Base-by-base conservation (phyloP, 257 asterid species). In the Plantago ovata region DNA sequence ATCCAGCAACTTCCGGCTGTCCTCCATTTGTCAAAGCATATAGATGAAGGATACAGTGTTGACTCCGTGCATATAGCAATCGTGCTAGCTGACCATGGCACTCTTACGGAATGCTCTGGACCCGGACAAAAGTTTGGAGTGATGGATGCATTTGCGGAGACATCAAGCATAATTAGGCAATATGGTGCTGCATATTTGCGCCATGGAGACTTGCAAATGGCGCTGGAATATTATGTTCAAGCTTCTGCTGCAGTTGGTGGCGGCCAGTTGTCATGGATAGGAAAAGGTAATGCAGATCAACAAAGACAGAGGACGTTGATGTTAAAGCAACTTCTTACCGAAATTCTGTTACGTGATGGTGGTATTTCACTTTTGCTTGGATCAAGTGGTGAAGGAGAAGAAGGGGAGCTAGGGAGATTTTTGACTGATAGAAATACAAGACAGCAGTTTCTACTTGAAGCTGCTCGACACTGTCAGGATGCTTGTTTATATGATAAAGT, bases 231-330 rank as follows among this genome's bases (percentile, higher is more conserved):
- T 75, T 93, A 84, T 76, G 96, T 75, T 41, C 95, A 92, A 74
- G 95, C 98, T 69, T 94, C 96, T 56, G 96, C 98, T 46, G 87
- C 95, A 43, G 85, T 84, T 57, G 98, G 95, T 51, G 98, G 97
- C 61, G 98, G 98, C 43, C 85, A 78, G 56, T 66, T 82, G 81
- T 92, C 98, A 38, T 88, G 95, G 96, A 78, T 76, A 56, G 95
- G 96, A 42, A 81, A 89, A 79, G 79, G 87, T 76, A 86, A 71
- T 49, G 73, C 69, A 54, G 95, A 88, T 76, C 96, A 88, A 76
- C 94, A 84, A 63, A 82, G 96, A 68, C 96, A 84, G 78, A 92
- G 77, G 76, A 77, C 63, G 49, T 71, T 81, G 77, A 84, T 89
- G 95, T 46, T 93, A 67, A 89, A 80, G 75, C 95, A 89, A 69